phyloP scores from a whole-genome alignment of 805 yeast species.

The Lipomyces mesembrius region DNA sequence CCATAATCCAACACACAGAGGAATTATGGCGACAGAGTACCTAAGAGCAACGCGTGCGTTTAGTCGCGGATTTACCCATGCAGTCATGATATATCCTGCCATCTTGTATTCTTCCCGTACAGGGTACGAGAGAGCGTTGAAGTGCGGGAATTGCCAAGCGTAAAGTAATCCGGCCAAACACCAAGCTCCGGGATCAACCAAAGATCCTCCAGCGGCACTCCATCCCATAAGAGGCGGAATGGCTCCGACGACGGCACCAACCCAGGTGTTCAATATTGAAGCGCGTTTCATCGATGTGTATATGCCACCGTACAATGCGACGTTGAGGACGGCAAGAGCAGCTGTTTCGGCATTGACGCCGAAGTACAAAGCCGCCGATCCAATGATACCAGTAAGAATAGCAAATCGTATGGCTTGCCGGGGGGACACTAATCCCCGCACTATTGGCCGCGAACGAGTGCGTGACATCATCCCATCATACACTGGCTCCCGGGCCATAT shows the following conservation, averaged over 20 bases:
- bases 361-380: conserved; percentile 65
- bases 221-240: conserved; percentile 99
- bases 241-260: conserved; percentile 98
- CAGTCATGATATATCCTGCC: conserved; percentile 98
- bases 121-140: conserved; percentile 87
- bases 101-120: conserved; percentile 83
- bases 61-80: conserved; percentile 85
- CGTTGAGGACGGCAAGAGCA: conserved; percentile 75
- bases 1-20: conserved; percentile 81
- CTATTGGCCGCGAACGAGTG: conserved; percentile 88
- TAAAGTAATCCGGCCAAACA: conserved; percentile 83
- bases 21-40: conserved; percentile 91
- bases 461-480: conserved; percentile 87
- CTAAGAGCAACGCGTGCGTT: conserved; percentile 93
- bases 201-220: conserved; percentile 80
- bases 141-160: conserved; percentile 99
- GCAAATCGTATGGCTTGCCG: conserved; percentile 83
- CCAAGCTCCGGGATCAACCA: conserved; percentile 82
- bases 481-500: conserved; percentile 94
- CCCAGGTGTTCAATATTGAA: conserved; percentile 93
- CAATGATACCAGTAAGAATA: conserved; percentile 68
- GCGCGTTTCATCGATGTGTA: conserved; percentile 89
- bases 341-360: conserved; percentile 93
- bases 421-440: conserved; percentile 76
- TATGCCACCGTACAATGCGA: conserved; percentile 82